phyloP scores from a whole-genome alignment of 306 rosid species.

The Arachis hypogaea region DNA sequence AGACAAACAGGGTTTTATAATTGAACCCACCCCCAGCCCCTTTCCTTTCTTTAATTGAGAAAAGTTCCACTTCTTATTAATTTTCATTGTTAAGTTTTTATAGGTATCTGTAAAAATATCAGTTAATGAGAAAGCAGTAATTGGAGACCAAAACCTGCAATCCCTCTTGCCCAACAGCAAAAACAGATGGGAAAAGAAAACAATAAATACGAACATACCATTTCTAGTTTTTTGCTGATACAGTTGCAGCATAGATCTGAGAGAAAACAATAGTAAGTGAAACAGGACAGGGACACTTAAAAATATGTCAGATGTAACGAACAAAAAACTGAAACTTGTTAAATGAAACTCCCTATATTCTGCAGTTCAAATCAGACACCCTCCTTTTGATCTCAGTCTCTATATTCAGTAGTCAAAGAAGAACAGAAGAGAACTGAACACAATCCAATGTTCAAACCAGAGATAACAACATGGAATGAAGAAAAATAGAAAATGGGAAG shows the following conservation, averaged over 20 bases:
- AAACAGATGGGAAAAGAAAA: not conserved
- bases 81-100: not conserved
- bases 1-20: conserved; percentile 3
- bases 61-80: not conserved
- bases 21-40: not conserved
- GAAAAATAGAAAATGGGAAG: conserved; percentile 25
- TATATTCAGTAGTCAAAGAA: conserved; percentile 38
- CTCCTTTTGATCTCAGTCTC: conserved; percentile 42
- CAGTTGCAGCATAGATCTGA: conserved; percentile 68
- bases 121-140: not conserved
- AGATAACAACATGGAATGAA: conserved; percentile 18
- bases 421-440: conserved; percentile 16
- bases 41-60: not conserved
- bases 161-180: not conserved
- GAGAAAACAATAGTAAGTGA: conserved; percentile 32
- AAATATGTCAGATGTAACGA: conserved; percentile 4
- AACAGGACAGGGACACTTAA: not conserved
- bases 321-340: not conserved
- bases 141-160: not conserved
- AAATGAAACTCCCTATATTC: not conserved
- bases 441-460: conserved; percentile 28
- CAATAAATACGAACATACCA: conserved; percentile 52
- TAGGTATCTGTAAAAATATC: not conserved
- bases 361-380: not conserved
- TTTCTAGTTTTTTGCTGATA: conserved; percentile 76